A percentile compares a stretch with the other conserved stretches of the same genome.
Conservation (phyloP, 768 basidiomycete species). For the Lanmaoa pseudosensibilis region DNA sequence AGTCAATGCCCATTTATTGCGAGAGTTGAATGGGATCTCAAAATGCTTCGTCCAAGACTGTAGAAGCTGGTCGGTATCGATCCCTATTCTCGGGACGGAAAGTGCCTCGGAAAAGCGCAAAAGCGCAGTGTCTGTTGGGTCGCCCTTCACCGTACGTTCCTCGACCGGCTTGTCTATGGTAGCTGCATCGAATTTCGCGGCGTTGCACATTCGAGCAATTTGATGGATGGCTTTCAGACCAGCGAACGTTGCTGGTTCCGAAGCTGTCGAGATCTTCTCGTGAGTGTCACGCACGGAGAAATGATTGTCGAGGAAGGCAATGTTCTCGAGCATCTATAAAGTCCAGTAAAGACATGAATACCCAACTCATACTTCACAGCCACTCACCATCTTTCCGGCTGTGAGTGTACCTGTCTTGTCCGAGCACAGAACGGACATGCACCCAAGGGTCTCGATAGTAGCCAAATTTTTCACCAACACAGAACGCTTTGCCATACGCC, state of each 20-base stretch:
- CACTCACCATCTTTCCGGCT: conserved; percentile 43
- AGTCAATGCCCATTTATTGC: conserved; percentile 58
- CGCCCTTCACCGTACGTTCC: conserved; percentile 40
- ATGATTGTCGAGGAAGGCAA: conserved; percentile 37
- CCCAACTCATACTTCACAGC: too few species aligned
- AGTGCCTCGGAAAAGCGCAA: conserved; percentile 45
- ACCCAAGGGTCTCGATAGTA: conserved; percentile 53
- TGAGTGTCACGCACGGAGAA: conserved; percentile 18
- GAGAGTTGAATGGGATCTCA: conserved; percentile 48
- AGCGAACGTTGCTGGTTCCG: conserved; percentile 10
- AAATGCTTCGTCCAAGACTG: conserved; percentile 27
- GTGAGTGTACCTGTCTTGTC: conserved; percentile 57
- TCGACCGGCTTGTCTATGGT: conserved; percentile 26
- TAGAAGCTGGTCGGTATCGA: conserved; percentile 21
- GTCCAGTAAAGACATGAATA: background rate
- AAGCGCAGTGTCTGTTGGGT: conserved; percentile 55
- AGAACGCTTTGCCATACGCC: conserved; percentile 47
- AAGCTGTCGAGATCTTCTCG: conserved; percentile 5
- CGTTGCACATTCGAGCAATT: conserved; percentile 54
- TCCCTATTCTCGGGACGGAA: conserved; percentile 17
- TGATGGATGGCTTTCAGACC: conserved; percentile 31
- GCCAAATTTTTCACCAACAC: conserved; percentile 50
- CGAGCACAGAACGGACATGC: conserved; percentile 50
- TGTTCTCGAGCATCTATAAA: conserved; percentile 37
- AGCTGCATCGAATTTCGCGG: conserved; percentile 47